Conservation (phyloP, 768 basidiomycete species). For the Auricularia heimuer region DNA sequence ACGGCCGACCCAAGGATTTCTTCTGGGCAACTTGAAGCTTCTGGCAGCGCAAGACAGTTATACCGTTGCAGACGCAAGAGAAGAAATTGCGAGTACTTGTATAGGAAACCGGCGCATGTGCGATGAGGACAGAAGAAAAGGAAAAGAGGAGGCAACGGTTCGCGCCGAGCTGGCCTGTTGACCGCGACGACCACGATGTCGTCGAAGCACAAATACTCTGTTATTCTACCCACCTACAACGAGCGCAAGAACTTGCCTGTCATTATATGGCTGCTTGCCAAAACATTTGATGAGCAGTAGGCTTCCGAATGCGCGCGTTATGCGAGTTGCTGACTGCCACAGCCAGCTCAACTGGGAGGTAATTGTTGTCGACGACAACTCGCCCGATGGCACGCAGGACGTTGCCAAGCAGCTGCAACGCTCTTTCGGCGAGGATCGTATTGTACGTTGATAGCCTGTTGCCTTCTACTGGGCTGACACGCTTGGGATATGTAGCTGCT, state of each 20-base stretch:
- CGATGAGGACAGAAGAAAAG: background rate
- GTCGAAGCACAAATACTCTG: slow-evolving; percentile 66
- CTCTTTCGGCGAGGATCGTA: slow-evolving; percentile 76
- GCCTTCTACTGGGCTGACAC: background rate
- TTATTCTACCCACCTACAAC: slow-evolving; percentile 91
- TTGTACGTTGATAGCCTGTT: slow-evolving; percentile 37
- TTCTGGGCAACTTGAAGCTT: too few relatives aligned
- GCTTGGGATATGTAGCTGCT: slow-evolving; percentile 41
- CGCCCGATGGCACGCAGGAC: slow-evolving; percentile 88
- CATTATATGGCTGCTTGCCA: slow-evolving; percentile 76
- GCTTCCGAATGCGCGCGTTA: slow-evolving; percentile 14
- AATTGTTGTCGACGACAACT: slow-evolving; percentile 85
- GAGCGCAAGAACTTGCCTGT: slow-evolving; percentile 88
- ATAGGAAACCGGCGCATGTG: too few relatives aligned
- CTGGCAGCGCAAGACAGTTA: too few relatives aligned
- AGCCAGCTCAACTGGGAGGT: slow-evolving; percentile 79
- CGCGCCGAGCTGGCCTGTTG: background rate
- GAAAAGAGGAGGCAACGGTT: background rate
- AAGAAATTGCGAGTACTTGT: too few relatives aligned
- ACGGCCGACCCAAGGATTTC: too few relatives aligned
- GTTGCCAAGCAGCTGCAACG: slow-evolving; percentile 68
- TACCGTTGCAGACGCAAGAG: too few relatives aligned
- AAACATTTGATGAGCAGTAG: slow-evolving; percentile 67
- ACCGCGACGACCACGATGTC: background rate
- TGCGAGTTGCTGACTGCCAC: slow-evolving; percentile 3